Percentiles rank a stretch among this genome's conserved stretches.
phyloP scores from a whole-genome alignment of 2,329 filamentous ascomycete species.

The Monosporascus sp. region DNA sequence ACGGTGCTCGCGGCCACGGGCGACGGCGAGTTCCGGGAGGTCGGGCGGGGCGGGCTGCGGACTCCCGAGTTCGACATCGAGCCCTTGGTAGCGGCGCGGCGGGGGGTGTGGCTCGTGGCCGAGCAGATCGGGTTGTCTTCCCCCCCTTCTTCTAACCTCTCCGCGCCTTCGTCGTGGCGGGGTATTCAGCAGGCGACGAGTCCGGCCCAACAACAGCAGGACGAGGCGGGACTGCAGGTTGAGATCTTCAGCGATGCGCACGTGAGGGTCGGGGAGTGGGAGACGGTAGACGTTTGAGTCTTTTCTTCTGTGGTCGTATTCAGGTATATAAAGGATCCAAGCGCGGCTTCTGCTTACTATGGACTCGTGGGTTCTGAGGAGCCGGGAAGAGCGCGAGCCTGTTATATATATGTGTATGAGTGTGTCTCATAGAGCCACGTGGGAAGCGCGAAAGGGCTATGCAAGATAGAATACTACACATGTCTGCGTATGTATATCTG shows the following conservation, averaged over 20 bases:
- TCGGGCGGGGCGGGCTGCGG: slow-evolving; percentile 54
- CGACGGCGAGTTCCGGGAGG: slow-evolving; percentile 69
- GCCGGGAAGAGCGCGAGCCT: too few species aligned
- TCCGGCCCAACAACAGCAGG: background rate
- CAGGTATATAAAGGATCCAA: too few species aligned
- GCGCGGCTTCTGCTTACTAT: too few species aligned
- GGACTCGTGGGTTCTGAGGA: too few species aligned
- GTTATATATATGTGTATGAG: too few species aligned
- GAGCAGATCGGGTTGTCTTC: slow-evolving; percentile 58
- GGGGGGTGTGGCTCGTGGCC: slow-evolving; percentile 73
- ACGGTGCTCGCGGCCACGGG: slow-evolving; percentile 56
- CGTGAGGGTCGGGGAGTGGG: slow-evolving; percentile 40
- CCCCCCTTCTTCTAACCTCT: slow-evolving; percentile 36
- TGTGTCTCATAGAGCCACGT: too few species aligned
- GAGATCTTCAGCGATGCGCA: slow-evolving; percentile 48
- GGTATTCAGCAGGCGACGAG: background rate
- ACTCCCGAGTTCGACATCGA: slow-evolving; percentile 71
- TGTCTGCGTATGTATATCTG: too few species aligned
- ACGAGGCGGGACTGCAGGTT: slow-evolving; percentile 41
- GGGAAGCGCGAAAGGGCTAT: too few species aligned
- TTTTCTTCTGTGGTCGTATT: too few species aligned
- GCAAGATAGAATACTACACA: too few species aligned
- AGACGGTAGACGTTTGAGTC: slow-evolving; percentile 21
- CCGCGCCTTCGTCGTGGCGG: slow-evolving; percentile 6
- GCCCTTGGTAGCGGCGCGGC: slow-evolving; percentile 49